phyloP scores from a whole-genome alignment of 768 basidiomycete genomes.

The Boletus rubropictus region DNA sequence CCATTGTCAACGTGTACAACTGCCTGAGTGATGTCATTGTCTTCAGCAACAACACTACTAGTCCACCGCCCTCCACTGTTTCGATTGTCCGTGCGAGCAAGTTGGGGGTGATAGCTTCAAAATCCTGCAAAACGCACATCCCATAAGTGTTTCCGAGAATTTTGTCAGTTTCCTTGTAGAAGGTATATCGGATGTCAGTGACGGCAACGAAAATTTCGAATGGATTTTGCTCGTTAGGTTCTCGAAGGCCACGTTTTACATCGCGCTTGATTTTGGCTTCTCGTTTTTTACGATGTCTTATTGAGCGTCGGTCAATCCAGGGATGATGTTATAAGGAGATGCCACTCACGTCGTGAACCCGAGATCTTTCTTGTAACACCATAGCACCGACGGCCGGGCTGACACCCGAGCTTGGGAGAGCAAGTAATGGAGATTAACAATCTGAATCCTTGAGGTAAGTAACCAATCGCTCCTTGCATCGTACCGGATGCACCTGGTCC shows the following conservation, averaged over 20 bases:
- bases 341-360: constrained; percentile 82
- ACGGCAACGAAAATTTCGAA: constrained; percentile 98
- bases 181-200: constrained; percentile 99
- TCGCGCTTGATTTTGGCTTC: constrained; percentile 97
- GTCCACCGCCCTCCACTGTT: constrained; percentile 93
- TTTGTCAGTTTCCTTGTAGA: constrained; percentile 97
- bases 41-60: constrained; percentile 85
- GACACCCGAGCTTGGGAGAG: constrained; percentile 89
- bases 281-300: constrained; percentile 90
- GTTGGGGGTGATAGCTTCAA: constrained; percentile 97
- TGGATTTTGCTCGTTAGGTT: constrained; percentile 92
- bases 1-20: constrained; percentile 87
- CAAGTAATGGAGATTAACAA: constrained; percentile 93
- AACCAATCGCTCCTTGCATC: not conserved
- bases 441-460: constrained; percentile 35
- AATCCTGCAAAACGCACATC: constrained; percentile 95
- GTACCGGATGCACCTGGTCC: constrained; percentile 63
- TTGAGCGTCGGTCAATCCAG: not conserved
- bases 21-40: constrained; percentile 92
- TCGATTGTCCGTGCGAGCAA: constrained; percentile 94
- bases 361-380: constrained; percentile 99
- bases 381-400: constrained; percentile 84
- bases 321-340: not conserved
- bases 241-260: constrained; percentile 88
- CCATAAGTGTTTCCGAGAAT: constrained; percentile 97